Evolutionary conservation across 208 protist genomes (phyloP), one percentile per base, ranked within the genome.

Genomic region (Leishmania aethiopica): DNA sequence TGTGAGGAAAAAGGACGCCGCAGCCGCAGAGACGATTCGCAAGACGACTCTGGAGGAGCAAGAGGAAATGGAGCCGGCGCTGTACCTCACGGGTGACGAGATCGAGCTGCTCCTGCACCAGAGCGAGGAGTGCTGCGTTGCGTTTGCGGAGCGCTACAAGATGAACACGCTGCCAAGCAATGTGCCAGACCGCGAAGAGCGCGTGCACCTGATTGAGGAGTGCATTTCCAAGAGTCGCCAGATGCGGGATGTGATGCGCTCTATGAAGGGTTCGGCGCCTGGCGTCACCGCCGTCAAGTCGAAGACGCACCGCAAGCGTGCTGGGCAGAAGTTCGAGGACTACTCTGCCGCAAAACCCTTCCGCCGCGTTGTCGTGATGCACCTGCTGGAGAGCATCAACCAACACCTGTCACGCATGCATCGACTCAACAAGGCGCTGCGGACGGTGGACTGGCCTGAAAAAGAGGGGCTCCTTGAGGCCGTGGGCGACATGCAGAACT

Each of bases 281-380:
- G 92, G 88, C 53, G 79, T 94, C 17, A 94, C 92, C 35, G 91
- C 91, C 6, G 93, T 96, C 13, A 96, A 95, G 72, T 95, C 92
- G 0, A 96, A 96, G 74, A 88, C 86, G 59, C 95, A 96, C 81
- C 91, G 93, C 75, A 82, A 84, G 76, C 84, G 88, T 49, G 80
- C 90, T 0, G 93, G 95, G n/a, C 85, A 94, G 75, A 96, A 98
- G 84, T 93, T 97, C 69, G 91, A 96, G 76, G 93, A 96, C 84
- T 92, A 96, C 86, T 92, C 91, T 35, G 95, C 92, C 37, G 91
- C 93, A 3, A 98, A 98, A 83, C 95, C 95, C 17, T 95, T 96
- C 75, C 92, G 95, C 25, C 93, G 92, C 75, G 91, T 92, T 19
- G 84, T 96, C 22, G 85, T 98, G n/a, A 80, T 85, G 75, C 78